A percentile compares a stretch with the other conserved stretches of the same genome.
Evolutionary conservation across 2,329 filamentous ascomycete genomes (phyloP).

Genomic region (Botrytis aclada): DNA sequence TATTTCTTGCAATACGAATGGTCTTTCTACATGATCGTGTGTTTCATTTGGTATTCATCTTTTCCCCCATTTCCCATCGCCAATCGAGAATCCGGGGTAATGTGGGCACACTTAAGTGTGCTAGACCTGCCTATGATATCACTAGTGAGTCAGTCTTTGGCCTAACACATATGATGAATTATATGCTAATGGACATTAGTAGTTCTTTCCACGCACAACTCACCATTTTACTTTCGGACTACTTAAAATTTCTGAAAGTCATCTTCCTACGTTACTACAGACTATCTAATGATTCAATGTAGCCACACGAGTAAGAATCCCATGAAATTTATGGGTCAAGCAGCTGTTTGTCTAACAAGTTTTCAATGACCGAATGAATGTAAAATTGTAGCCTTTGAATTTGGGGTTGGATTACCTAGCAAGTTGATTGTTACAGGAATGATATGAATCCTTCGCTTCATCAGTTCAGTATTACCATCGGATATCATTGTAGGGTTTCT

Average conservation of each 20-base stretch:
- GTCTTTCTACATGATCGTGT: neutral
- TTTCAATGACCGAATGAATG: neutral
- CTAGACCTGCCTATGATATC: neutral
- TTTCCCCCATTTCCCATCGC: rapidly evolving
- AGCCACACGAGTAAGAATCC: too few species aligned
- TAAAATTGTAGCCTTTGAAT: neutral
- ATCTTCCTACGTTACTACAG: neutral
- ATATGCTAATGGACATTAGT: neutral
- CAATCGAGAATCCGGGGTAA: neutral
- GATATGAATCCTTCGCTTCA: neutral
- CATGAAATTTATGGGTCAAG: too few species aligned
- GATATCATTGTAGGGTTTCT: neutral
- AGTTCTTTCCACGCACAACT: neutral
- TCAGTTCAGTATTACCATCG: neutral
- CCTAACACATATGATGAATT: neutral
- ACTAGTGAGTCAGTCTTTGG: neutral
- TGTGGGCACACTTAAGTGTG: neutral
- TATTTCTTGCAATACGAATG: neutral
- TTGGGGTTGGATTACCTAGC: neutral
- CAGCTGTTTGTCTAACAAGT: neutral
- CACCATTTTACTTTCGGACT: neutral
- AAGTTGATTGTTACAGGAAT: neutral
- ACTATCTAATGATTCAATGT: neutral
- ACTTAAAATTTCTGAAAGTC: neutral
- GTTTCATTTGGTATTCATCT: neutral